phyloP scores from a whole-genome alignment of 1,139 yeast genomes.

The Kodamaea suecica region DNA sequence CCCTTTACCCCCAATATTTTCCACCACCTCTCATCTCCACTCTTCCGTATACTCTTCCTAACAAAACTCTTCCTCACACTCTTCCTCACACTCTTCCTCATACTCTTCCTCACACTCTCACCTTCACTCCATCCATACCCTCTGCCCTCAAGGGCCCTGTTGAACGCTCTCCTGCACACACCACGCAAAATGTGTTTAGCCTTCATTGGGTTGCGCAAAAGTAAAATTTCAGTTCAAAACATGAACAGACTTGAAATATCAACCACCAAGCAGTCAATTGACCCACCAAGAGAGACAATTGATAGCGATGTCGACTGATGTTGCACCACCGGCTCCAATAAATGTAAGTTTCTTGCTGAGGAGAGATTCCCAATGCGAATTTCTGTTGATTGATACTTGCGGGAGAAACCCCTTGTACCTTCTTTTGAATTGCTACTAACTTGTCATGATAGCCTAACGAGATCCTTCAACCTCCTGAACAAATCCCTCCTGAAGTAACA shows the following conservation, averaged over 20 bases:
- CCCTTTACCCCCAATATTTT: conserved; percentile 7
- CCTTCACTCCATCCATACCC: background rate
- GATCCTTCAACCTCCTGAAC: conserved; percentile 16
- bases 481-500: conserved; percentile 11
- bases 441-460: conserved; percentile 14
- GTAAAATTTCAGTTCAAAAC: conserved; percentile 1
- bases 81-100: background rate
- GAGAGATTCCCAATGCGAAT: too few species aligned
- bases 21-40: conserved; percentile 3
- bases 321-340: conserved; percentile 9
- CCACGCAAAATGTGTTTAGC: conserved; percentile 1
- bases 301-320: conserved; percentile 4
- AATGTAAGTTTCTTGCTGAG: conserved; percentile 6
- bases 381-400: background rate
- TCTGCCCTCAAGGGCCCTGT: too few species aligned
- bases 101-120: background rate
- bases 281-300: too few species aligned
- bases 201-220: background rate
- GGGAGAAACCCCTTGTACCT: too few species aligned
- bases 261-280: too few species aligned
- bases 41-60: background rate
- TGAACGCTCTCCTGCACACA: conserved; percentile 2
- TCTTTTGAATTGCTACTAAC: conserved; percentile 3
- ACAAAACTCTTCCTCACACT: background rate
- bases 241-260: too few species aligned